Evolutionary conservation across 129 eudicot genomes (phyloP).

Genomic region (Flaveria ramosissima): DNA sequence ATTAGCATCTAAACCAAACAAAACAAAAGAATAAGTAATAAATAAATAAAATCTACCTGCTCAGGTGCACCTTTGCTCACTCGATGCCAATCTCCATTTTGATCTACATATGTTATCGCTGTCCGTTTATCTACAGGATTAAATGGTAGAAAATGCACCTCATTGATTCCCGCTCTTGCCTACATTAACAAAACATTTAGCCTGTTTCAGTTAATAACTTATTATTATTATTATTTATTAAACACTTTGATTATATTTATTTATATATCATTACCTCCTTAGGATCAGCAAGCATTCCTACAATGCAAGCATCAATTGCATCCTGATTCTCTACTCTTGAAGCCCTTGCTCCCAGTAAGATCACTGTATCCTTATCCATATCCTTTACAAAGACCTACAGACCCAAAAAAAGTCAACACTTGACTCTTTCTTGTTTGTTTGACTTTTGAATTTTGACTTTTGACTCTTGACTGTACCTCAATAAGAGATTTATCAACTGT

Average conservation of each 20-base stretch:
- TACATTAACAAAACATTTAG: conserved; percentile 22
- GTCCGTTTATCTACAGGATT: conserved; percentile 89
- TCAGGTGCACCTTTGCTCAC: conserved; percentile 94
- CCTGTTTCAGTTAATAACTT: neutral
- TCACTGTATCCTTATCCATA: conserved; percentile 56
- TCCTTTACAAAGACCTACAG: conserved; percentile 52
- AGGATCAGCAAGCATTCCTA: conserved; percentile 74
- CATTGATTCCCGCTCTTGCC: conserved; percentile 84
- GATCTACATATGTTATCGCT: conserved; percentile 72
- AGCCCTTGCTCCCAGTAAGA: conserved; percentile 77
- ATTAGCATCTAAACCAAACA: conserved; percentile 17
- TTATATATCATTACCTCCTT: conserved; percentile 53
- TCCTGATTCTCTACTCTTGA: conserved; percentile 92
- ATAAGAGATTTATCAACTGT: conserved; percentile 69
- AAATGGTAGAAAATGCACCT: conserved; percentile 84
- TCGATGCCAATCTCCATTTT: conserved; percentile 66
- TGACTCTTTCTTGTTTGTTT: neutral
- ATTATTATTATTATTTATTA: neutral
- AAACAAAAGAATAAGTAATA: neutral
- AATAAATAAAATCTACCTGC: conserved; percentile 52
- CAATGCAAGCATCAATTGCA: conserved; percentile 91
- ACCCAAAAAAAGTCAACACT: neutral
- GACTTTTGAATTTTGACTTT: conserved; percentile 3
- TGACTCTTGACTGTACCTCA: conserved; percentile 50
- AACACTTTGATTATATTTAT: conserved; percentile 8